A percentile compares a stretch with the other conserved stretches of the same genome.
These are phyloP conservation scores for Dispira parvispora DNA, from an alignment of 192 early-diverging fungal genomes.

Conservation along the genomic window DNA sequence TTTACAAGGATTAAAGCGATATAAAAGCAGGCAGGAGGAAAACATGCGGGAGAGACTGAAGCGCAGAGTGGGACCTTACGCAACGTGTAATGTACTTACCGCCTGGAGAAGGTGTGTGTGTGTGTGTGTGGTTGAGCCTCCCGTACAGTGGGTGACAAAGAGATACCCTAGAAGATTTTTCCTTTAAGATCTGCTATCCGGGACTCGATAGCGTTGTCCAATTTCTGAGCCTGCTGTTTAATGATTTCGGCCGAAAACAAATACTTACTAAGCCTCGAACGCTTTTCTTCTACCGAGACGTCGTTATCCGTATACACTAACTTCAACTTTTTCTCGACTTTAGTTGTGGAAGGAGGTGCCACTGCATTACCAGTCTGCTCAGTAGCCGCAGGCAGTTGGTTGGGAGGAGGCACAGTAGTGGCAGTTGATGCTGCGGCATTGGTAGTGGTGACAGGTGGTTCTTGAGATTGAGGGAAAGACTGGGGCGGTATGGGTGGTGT, in stretches of 20 bases:
- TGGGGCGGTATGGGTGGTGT: too few species aligned
- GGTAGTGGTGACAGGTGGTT: conserved; percentile 13
- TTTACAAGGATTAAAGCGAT: too few species aligned
- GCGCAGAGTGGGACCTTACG: too few species aligned
- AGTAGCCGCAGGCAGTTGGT: not conserved
- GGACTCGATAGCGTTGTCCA: conserved; percentile 8
- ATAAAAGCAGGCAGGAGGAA: too few species aligned
- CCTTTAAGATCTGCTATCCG: conserved; percentile 1
- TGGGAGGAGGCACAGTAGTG: conserved; percentile 5
- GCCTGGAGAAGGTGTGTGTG: too few species aligned
- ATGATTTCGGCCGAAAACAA: not conserved
- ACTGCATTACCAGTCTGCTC: not conserved
- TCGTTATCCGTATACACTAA: not conserved
- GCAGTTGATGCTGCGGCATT: conserved; percentile 10
- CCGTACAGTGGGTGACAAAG: too few species aligned
- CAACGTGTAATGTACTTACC: too few species aligned
- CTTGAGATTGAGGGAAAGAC: conserved; percentile 11
- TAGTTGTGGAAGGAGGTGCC: not conserved
- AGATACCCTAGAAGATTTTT: not conserved
- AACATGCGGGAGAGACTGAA: too few species aligned
- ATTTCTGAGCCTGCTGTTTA: not conserved
- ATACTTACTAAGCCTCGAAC: not conserved
- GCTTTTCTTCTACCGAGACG: not conserved
- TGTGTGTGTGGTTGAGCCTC: too few species aligned
- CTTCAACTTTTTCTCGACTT: not conserved